Evolutionary conservation across 768 basidiomycete genomes (phyloP).

Genomic region (Suillus placidus): DNA sequence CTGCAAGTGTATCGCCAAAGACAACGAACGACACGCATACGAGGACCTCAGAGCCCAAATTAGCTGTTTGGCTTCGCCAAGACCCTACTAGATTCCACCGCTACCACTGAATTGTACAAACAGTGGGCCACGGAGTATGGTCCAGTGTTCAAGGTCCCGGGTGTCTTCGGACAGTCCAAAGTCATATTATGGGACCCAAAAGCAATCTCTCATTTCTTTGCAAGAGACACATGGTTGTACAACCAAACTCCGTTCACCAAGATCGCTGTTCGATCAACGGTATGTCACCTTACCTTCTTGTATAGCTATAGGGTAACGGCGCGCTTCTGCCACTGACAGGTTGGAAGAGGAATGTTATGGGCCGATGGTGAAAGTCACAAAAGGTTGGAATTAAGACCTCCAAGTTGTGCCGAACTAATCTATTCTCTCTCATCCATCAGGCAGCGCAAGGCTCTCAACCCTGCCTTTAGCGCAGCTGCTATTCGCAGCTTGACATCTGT

Average conservation of each 20-base stretch:
- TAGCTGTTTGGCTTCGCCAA: neutral
- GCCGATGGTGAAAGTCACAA: too few species aligned
- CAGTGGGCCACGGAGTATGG: neutral
- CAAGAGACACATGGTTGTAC: neutral
- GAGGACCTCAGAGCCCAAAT: neutral
- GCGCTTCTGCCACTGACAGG: too few species aligned
- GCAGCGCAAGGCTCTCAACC: too few species aligned
- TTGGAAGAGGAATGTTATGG: too few species aligned
- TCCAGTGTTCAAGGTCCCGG: neutral
- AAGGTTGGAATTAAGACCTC: too few species aligned
- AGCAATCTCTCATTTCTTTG: neutral
- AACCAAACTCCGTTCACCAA: neutral
- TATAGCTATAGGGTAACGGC: too few species aligned
- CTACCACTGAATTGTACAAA: neutral
- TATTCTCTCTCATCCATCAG: too few species aligned
- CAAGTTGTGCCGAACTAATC: too few species aligned
- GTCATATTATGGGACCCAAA: neutral
- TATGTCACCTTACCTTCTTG: neutral
- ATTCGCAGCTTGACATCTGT: too few species aligned
- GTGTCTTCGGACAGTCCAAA: neutral
- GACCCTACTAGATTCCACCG: neutral
- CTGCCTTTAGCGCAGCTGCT: too few species aligned
- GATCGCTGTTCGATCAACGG: neutral
- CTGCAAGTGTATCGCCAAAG: neutral
- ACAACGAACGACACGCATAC: neutral